Evolutionary conservation across 2,329 filamentous ascomycete genomes (phyloP).

Genomic region (Bipolaris victoriae): DNA sequence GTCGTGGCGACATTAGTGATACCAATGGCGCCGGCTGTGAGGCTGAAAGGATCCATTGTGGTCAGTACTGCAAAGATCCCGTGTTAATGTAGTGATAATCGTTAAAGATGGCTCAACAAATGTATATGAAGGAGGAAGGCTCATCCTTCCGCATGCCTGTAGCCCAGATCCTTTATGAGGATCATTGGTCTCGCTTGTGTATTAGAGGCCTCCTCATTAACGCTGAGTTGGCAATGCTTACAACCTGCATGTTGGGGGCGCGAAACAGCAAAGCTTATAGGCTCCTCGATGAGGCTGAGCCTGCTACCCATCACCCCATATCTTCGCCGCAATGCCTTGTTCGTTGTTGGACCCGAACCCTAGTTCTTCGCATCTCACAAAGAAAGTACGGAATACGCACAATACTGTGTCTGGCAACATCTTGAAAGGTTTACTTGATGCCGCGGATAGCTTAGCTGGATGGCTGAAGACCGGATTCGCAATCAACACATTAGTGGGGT

Average conservation of each 20-base stretch:
- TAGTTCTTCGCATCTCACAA: neutral
- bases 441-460: neutral
- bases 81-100: too few relatives aligned
- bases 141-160: neutral
- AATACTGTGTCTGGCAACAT: neutral
- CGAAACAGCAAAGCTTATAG: neutral
- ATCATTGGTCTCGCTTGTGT: too few relatives aligned
- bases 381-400: neutral
- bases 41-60: slow-evolving; percentile 13
- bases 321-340: neutral
- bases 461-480: neutral
- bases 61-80: too few relatives aligned
- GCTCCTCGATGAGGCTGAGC: neutral
- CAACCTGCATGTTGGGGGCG: neutral
- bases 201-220: too few relatives aligned
- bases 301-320: too few relatives aligned
- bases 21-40: slow-evolving; percentile 8
- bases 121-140: neutral
- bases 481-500: neutral
- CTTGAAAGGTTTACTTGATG: neutral
- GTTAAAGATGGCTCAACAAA: neutral
- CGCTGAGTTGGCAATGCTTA: neutral
- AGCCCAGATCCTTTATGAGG: too few relatives aligned
- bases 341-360: neutral
- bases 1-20: slow-evolving; percentile 13